phyloP scores from a whole-genome alignment of 108 stramenopile genomes.

The Bacterosira constricta region DNA sequence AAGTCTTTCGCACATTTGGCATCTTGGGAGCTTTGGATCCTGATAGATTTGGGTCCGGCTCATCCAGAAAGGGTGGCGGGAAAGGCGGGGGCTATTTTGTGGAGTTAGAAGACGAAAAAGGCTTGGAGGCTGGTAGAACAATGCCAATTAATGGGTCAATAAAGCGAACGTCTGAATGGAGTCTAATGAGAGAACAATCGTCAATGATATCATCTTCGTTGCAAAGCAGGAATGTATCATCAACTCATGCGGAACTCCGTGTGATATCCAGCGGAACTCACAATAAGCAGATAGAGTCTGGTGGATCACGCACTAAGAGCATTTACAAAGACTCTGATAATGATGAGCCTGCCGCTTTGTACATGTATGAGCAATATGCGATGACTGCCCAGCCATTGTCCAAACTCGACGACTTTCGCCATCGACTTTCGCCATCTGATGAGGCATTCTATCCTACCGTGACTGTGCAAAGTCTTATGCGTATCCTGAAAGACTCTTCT shows the following conservation, averaged over 20 bases:
- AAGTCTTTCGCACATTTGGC: slow-evolving; percentile 93
- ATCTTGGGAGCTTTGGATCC: slow-evolving; percentile 97
- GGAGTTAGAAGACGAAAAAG: slow-evolving; percentile 48
- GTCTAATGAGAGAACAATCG: slow-evolving; percentile 12
- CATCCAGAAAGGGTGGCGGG: slow-evolving; percentile 76
- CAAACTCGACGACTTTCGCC: slow-evolving; percentile 56
- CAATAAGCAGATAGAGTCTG: neutral
- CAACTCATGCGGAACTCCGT: slow-evolving; percentile 9
- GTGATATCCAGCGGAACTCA: neutral
- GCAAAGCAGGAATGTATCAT: slow-evolving; percentile 13
- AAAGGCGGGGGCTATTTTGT: slow-evolving; percentile 84
- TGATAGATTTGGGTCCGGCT: slow-evolving; percentile 67
- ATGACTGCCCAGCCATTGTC: slow-evolving; percentile 87
- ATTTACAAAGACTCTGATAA: slow-evolving; percentile 55
- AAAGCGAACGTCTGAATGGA: slow-evolving; percentile 15
- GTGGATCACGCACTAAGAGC: slow-evolving; percentile 8
- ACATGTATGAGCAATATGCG: slow-evolving; percentile 91
- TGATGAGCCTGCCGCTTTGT: slow-evolving; percentile 80
- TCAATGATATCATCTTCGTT: slow-evolving; percentile 1
- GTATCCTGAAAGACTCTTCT: slow-evolving; percentile 87
- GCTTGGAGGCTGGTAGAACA: neutral
- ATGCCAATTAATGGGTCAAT: slow-evolving; percentile 18
- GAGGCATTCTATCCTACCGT: slow-evolving; percentile 95
- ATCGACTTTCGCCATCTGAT: slow-evolving; percentile 73
- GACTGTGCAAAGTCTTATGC: slow-evolving; percentile 88